Conservation (phyloP, 2,329 filamentous ascomycete genomes). For the Camillea tinctor region DNA sequence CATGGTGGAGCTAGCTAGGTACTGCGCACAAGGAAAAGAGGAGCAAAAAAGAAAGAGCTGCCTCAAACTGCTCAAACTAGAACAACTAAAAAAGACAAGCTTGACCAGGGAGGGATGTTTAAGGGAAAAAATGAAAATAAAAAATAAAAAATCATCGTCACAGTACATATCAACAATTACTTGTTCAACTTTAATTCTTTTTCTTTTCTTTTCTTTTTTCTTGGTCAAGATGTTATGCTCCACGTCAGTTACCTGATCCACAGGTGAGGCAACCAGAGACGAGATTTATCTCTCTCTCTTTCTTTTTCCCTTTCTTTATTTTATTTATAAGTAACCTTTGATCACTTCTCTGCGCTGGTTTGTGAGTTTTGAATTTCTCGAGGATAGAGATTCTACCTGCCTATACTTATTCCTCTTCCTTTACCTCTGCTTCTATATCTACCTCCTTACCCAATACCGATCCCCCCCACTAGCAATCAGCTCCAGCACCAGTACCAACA, state of each 20-base stretch:
- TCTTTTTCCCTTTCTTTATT: too few species aligned
- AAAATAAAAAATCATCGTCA: too few species aligned
- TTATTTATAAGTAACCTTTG: not conserved
- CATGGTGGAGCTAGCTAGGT: not conserved
- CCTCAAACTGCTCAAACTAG: not conserved
- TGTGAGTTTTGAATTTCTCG: not conserved
- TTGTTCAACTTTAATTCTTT: too few species aligned
- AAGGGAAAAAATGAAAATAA: too few species aligned
- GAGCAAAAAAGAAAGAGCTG: not conserved
- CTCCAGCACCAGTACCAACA: too few species aligned
- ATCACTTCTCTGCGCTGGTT: not conserved
- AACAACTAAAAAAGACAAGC: not conserved
- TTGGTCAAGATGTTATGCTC: not conserved
- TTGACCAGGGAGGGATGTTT: not conserved
- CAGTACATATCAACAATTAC: too few species aligned
- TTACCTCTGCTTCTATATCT: not conserved
- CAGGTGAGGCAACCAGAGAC: not conserved
- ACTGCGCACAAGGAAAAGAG: not conserved
- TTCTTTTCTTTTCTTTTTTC: too few species aligned
- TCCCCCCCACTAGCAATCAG: too few species aligned
- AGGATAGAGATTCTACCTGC: too few species aligned
- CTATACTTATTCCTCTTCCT: too few species aligned
- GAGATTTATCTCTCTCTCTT: too few species aligned
- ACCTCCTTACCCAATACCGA: conserved; percentile 1
- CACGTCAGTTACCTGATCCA: not conserved